A percentile compares a stretch with the other conserved stretches of the same genome.
Conservation (phyloP, 2,329 filamentous ascomycete genomes). For the Xylaria sp. region DNA sequence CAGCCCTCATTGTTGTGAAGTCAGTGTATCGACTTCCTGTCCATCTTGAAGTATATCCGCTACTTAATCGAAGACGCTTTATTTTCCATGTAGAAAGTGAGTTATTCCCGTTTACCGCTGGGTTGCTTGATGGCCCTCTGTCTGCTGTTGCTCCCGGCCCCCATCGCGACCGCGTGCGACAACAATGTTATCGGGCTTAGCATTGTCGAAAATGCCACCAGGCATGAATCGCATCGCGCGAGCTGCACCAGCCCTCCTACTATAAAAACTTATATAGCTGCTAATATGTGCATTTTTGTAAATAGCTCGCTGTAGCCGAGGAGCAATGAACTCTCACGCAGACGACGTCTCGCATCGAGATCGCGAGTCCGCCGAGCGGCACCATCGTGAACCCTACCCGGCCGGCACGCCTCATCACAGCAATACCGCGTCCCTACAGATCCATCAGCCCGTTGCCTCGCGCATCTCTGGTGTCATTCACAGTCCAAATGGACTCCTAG, state of each 20-base stretch:
- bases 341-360: slow-evolving; percentile 63
- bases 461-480: slow-evolving; percentile 82
- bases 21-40: background rate
- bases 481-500: slow-evolving; percentile 86
- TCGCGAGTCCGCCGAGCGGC: slow-evolving; percentile 68
- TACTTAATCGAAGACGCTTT: background rate
- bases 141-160: background rate
- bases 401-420: slow-evolving; percentile 75
- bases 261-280: background rate
- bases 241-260: slow-evolving; percentile 1
- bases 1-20: slow-evolving; percentile 8
- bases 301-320: slow-evolving; percentile 27
- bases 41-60: background rate
- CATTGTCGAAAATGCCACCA: background rate
- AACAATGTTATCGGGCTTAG: background rate
- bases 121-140: slow-evolving; percentile 21
- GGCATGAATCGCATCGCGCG: slow-evolving; percentile 4
- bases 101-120: slow-evolving; percentile 10
- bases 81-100: slow-evolving; percentile 38
- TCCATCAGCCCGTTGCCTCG: slow-evolving; percentile 92
- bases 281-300: slow-evolving; percentile 19
- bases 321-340: slow-evolving; percentile 44
- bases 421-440: slow-evolving; percentile 83
- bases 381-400: slow-evolving; percentile 68
- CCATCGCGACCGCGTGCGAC: slow-evolving; percentile 14